Percentiles rank a stretch among this genome's conserved stretches.
phyloP scores from a whole-genome alignment of 352 stramenopile genomes.

The Pythium phragmitis region DNA sequence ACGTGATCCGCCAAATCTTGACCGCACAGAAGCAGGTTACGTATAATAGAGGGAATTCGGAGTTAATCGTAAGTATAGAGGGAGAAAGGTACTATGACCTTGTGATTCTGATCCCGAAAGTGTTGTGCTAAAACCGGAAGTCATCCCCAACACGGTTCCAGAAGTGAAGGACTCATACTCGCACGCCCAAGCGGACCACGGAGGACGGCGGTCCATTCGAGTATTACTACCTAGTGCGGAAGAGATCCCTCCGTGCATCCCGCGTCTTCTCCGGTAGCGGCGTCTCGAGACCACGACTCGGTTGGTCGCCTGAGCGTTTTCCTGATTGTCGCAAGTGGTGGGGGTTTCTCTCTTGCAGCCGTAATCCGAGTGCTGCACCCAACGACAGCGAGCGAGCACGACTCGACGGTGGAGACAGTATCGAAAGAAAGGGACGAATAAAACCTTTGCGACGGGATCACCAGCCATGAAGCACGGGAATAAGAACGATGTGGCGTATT shows the following conservation, averaged over 20 bases:
- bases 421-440: too few species aligned
- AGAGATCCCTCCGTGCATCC: too few species aligned
- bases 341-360: too few species aligned
- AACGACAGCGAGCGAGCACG: too few species aligned
- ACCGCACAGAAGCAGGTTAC: not conserved
- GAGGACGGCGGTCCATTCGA: too few species aligned
- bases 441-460: not conserved
- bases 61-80: not conserved
- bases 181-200: not conserved
- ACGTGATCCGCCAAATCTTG: not conserved
- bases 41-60: not conserved
- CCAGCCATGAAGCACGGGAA: slow-evolving; percentile 60
- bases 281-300: too few species aligned
- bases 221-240: too few species aligned
- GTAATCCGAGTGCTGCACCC: too few species aligned
- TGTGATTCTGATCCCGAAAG: not conserved
- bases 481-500: slow-evolving; percentile 77
- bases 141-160: not conserved
- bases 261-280: too few species aligned
- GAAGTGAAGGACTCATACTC: not conserved
- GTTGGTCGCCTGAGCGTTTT: too few species aligned
- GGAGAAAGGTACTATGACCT: not conserved
- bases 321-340: too few species aligned
- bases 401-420: too few species aligned
- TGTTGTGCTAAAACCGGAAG: slow-evolving; percentile 17